Evolutionary conservation across 2,329 filamentous ascomycete genomes (phyloP), one percentile per base, ranked within the genome.

Genomic region (Sphaerulina populicola): DNA sequence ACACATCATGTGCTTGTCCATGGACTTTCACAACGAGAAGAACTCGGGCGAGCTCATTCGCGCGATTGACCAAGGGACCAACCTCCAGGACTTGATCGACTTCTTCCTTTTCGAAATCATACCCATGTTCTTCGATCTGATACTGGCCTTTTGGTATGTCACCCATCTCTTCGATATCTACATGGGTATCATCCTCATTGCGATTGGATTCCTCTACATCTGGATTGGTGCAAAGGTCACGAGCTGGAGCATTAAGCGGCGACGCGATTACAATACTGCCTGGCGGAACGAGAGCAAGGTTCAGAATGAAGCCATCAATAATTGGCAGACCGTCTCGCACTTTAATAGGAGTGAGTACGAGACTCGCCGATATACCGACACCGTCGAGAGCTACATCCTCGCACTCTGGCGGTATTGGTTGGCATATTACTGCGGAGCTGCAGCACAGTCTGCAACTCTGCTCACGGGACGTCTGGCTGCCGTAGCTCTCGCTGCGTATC

Each of bases 1-100:
- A 51, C 82, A 87, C 52, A 75, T 87, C 31, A 81, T 88, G 75
- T 73, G 71, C n/a, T 71, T 86, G 0, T 83, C 81, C 0, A 83
- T 83, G 69, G 81, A 86, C 54, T 87, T 86, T 49, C 83, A 88
- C 62, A 79, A 80, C 14, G 75, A 76, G 44, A 83, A 83, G 56
- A 75, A 78, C 48, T 81, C 80, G 1, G 81, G 80, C 1, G 79
- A 84, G 54, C 71, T 87, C 0, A 78, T 81, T 64, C 77, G 80
- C 56, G 77, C 81, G 2, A 75, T 86, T n/a, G 73, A 77, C 45
- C 81, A 84, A 58, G 84, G 81, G 0, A 71, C 75, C 37, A 75
- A 79, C 2, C 68, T 86, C 10, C 77, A 78, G 38, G 71, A 77
- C 35, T 66, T 86, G 2, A 68, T 86, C 9, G 77, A 84, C 40